Evolutionary conservation across 129 eudicot species (phyloP), one percentile per base, ranked within the genome.

Genomic region (Tagetes erecta): DNA sequence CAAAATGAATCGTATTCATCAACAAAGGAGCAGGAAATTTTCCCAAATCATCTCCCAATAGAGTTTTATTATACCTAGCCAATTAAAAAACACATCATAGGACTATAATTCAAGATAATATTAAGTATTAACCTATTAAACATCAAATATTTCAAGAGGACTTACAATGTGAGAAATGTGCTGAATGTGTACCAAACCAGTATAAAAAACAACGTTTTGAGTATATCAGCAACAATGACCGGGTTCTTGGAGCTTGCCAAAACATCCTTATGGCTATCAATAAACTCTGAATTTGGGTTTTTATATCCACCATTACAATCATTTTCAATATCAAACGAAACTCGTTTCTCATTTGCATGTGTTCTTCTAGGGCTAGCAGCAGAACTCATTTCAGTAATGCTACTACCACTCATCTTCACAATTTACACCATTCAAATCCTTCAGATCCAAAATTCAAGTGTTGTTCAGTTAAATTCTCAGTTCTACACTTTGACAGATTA

Each of bases 131-230:
- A 8, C 50, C 37, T 30, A 38, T 8, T 10, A 55, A 55, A 39
- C 72, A 14, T 34, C 31, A 7, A 72, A 63, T 3, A 31, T 41
- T 10, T 35, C 4, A 51, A 49, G 60, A 30, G 59, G 66, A 84
- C 98, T 90, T 86, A 94, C 99, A 94, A 42, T 56, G 99, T 94
- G 80, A 94, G 79, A 42, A 88, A 90, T 71, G 88, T 83, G 76
- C 99, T 94, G 88, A 88, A 90, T 7, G 88, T 86, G 72, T 91
- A 94, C 99, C 99, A 94, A 37, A 94, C 93, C 55, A 91, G 89
- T 62, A 94, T 81, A 68, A 90, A 87, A 64, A 85, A 84, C 71
- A 94, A 62, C 0, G 99, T 94, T 74, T 91, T 94, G 70, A 94
- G 86, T 83, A 94, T 78, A 76, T 94, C 91, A 49, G 86, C 89